These are phyloP conservation scores for Gossypium australe DNA, from an alignment of 345 rosid genomes.

Conservation along the genomic window DNA sequence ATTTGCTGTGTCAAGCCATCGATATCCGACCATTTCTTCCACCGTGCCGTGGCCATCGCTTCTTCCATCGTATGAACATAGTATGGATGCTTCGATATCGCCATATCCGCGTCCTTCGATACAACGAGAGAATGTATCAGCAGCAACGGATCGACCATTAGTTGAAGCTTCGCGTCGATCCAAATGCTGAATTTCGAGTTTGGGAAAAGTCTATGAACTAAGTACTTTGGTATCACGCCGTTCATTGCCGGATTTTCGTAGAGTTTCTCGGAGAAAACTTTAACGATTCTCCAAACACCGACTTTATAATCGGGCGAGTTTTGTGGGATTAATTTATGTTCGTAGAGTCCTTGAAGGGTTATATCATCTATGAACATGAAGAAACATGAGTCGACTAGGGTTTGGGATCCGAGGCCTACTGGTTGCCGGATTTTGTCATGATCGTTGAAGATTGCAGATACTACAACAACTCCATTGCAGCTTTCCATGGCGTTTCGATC, in stretches of 20 bases:
- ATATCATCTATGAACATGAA: constrained; percentile 78
- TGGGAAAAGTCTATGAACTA: constrained; percentile 77
- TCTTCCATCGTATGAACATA: constrained; percentile 81
- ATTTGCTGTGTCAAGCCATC: constrained; percentile 56
- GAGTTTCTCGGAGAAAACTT: constrained; percentile 28
- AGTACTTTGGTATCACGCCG: constrained; percentile 77
- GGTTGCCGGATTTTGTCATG: constrained; percentile 94
- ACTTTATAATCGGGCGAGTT: constrained; percentile 24
- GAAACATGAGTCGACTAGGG: constrained; percentile 55
- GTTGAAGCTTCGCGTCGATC: constrained; percentile 85
- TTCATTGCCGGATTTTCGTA: constrained; percentile 83
- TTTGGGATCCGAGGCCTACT: constrained; percentile 64
- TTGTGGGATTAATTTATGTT: constrained; percentile 38
- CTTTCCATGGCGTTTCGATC: constrained; percentile 74
- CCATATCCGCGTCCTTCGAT: constrained; percentile 52
- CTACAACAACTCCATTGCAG: constrained; percentile 66
- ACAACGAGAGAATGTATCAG: constrained; percentile 65
- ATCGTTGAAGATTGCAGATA: constrained; percentile 81
- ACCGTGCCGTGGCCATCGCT: constrained; percentile 90
- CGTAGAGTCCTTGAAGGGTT: constrained; percentile 44
- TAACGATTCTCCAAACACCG: constrained; percentile 71
- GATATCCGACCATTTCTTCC: constrained; percentile 86
- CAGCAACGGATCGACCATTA: constrained; percentile 72
- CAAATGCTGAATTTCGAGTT: constrained; percentile 80
- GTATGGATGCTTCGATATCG: constrained; percentile 71